Conservation (phyloP, 1,284 basidiomycete genomes). For the Pyrrhoderma noxium region DNA sequence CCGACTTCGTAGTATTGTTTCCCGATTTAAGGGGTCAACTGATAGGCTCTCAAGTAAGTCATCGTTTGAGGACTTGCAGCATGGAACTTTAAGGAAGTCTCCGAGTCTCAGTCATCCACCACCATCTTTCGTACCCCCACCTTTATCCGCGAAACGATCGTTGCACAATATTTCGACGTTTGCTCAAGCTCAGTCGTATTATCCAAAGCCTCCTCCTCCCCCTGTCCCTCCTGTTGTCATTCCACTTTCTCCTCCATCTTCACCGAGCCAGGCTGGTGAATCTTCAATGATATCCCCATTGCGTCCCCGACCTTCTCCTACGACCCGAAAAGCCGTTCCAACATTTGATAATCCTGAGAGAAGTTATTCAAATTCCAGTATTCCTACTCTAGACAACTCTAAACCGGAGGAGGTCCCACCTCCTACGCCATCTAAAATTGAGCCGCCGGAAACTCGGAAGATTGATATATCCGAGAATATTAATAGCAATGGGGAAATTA, state of each 20-base stretch:
- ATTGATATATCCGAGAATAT: not conserved
- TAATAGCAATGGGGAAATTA: too few species aligned
- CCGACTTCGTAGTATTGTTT: conserved; percentile 72
- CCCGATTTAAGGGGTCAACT: conserved; percentile 53
- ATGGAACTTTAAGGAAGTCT: conserved; percentile 1
- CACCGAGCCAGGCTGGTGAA: conserved; percentile 6
- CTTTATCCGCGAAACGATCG: conserved; percentile 17
- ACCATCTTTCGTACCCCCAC: conserved; percentile 12
- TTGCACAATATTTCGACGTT: conserved; percentile 15
- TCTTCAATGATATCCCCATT: conserved; percentile 5
- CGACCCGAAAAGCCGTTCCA: conserved; percentile 19
- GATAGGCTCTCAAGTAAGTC: conserved; percentile 33
- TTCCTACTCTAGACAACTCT: not conserved
- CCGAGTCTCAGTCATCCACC: conserved; percentile 9
- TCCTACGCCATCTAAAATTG: conserved; percentile 13
- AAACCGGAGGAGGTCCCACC: conserved; percentile 10
- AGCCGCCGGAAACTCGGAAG: not conserved
- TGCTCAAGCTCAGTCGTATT: conserved; percentile 5
- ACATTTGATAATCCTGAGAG: conserved; percentile 8
- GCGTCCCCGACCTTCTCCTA: conserved; percentile 14
- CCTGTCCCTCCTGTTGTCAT: conserved; percentile 12
- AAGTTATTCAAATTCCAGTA: not conserved
- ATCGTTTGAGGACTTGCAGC: conserved; percentile 24
- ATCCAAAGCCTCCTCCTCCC: conserved; percentile 9
- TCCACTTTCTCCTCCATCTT: conserved; percentile 12